Evolutionary conservation across 371 early-diverging fungal genomes (phyloP).

Genomic region (Mucor irregularis): DNA sequence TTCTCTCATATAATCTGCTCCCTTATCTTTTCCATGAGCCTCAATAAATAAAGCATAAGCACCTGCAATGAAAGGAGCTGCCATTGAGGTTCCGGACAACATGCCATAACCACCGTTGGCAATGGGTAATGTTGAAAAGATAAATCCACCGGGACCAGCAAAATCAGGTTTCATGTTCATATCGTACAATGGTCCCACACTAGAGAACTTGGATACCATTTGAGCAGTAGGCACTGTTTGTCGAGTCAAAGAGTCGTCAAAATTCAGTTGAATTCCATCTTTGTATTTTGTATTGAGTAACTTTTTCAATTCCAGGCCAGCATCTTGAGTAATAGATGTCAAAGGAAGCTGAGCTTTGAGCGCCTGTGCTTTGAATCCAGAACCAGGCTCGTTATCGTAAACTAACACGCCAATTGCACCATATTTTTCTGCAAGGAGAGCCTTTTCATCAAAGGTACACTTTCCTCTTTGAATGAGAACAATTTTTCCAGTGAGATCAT

Average conservation of each 20-base stretch:
- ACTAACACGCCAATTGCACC: slow-evolving; percentile 61
- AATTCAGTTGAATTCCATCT: slow-evolving; percentile 6
- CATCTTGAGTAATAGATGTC: slow-evolving; percentile 4
- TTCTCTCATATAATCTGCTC: slow-evolving; percentile 22
- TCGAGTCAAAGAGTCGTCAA: slow-evolving; percentile 45
- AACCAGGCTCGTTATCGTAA: slow-evolving; percentile 30
- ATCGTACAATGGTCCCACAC: slow-evolving; percentile 39
- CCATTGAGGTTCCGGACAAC: slow-evolving; percentile 63
- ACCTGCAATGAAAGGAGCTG: slow-evolving; percentile 74
- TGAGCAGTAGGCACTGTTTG: no score
- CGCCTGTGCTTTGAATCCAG: slow-evolving; percentile 7
- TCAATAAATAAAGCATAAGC: slow-evolving; percentile 60
- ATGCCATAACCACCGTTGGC: slow-evolving; percentile 49
- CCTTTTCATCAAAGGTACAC: slow-evolving; percentile 65
- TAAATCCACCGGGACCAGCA: slow-evolving; percentile 65
- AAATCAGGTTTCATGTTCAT: slow-evolving; percentile 51
- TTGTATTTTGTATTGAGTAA: neutral
- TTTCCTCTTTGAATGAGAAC: slow-evolving; percentile 58
- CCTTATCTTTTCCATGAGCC: slow-evolving; percentile 25
- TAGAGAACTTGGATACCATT: slow-evolving; percentile 45
- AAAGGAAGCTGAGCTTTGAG: slow-evolving; percentile 2
- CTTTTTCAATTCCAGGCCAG: slow-evolving; percentile 11
- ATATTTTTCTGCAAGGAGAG: slow-evolving; percentile 25
- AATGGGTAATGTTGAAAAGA: slow-evolving; percentile 63
- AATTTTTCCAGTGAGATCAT: slow-evolving; percentile 35